These are phyloP conservation scores for Tricladium varicosporioides DNA, from an alignment of 2,329 filamentous ascomycete species.

Conservation along the genomic window DNA sequence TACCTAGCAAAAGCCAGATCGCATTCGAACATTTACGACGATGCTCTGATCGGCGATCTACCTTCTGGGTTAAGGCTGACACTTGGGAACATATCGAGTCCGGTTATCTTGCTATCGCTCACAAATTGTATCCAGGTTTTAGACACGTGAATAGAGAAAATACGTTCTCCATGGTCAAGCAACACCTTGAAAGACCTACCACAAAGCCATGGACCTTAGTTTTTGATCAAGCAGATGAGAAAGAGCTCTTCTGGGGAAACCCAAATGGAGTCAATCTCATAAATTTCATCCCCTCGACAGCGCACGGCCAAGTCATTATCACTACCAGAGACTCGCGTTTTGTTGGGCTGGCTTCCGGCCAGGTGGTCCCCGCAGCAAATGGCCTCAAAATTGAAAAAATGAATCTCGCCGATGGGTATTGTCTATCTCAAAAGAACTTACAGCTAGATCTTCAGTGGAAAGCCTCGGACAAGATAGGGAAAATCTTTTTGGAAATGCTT, in stretches of 20 bases:
- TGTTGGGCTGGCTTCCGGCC: neutral
- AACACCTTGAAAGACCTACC: neutral
- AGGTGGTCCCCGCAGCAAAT: neutral
- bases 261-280: neutral
- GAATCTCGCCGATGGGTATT: neutral
- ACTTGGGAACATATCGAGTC: neutral
- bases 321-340: neutral
- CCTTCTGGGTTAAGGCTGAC: slow-evolving; percentile 2
- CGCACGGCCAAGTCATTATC: neutral
- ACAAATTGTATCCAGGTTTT: neutral
- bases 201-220: neutral
- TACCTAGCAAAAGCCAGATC: slow-evolving; percentile 5
- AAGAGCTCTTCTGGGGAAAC: neutral
- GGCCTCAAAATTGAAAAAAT: neutral
- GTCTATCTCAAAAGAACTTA: neutral
- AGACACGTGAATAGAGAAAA: neutral
- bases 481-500: slow-evolving; percentile 2
- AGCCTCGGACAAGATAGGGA: neutral
- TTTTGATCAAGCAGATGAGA: neutral
- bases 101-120: neutral
- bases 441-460: neutral
- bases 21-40: neutral
- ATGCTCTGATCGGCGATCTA: neutral
- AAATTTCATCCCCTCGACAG: neutral
- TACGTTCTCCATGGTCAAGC: neutral